Conservation (phyloP, 148 eudicot species). For the Polygonum maritimum region DNA sequence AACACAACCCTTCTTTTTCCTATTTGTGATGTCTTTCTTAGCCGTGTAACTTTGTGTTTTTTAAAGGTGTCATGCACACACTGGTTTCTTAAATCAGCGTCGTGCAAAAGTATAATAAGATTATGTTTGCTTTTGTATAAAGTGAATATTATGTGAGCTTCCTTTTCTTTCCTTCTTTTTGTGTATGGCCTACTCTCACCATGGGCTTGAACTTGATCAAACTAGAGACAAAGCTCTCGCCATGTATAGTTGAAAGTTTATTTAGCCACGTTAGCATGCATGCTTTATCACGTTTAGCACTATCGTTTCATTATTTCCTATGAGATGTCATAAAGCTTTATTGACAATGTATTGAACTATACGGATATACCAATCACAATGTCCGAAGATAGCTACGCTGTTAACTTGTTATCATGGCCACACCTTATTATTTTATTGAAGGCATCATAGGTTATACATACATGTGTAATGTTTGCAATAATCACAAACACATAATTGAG, state of each 20-base stretch:
- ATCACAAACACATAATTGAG: background rate
- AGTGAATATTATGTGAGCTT: background rate
- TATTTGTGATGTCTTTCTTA: conserved; percentile 3
- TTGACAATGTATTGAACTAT: background rate
- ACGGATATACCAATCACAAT: no score
- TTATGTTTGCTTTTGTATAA: background rate
- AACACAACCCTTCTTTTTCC: background rate
- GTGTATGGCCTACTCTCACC: background rate
- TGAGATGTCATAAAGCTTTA: background rate
- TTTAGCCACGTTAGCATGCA: background rate
- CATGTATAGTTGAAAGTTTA: background rate
- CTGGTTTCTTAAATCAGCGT: background rate
- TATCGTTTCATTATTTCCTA: background rate
- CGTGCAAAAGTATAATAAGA: background rate
- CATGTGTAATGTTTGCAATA: background rate
- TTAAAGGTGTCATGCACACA: background rate
- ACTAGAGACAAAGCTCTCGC: background rate
- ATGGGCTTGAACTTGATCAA: background rate
- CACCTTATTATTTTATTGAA: background rate
- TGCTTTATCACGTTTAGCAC: background rate
- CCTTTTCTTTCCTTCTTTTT: background rate
- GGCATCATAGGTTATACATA: background rate
- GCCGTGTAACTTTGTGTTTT: conserved; percentile 8
- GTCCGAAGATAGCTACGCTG: no score
- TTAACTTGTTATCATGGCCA: no score